Evolutionary conservation across 768 basidiomycete genomes (phyloP), one percentile per base, ranked within the genome.

Genomic region (Auriscalpium orientale): DNA sequence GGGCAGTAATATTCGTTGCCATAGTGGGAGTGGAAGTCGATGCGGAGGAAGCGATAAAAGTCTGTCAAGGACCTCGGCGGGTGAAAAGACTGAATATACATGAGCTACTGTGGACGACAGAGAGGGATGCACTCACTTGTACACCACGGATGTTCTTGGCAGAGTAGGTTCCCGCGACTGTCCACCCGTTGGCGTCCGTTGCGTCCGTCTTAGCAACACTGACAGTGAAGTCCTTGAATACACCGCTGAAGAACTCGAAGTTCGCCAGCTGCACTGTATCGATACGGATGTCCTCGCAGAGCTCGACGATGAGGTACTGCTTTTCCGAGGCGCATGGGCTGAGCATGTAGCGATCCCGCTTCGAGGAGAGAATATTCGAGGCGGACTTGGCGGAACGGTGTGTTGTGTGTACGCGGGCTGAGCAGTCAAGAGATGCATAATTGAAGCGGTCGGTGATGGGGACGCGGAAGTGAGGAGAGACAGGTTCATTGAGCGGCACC

Each of bases 1-100:
- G 97, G 97, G 65, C 97, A 99, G 68, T 94, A 98, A 72, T 88
- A 98, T 70, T 99, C 97, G 64, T 82, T 88, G 18, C 93, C 91
- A 64, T 97, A 98, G 66, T 94, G 88, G 0, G 91, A 88, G 50
- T 88, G 81, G 67, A 99, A 98, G 69, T 98, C 94, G 65, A 99
- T 82, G 1, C 95, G 85, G 56, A 99, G 83, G 67, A 87, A 98
- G 13, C 95, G 87, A 69, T 95, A 97, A 71, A 99, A 98, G 65
- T 85, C 86, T 7, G 79, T 78, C 45, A 91, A 67, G 0, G 86
- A 84, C 9, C 76, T 78, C 0, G 85, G 88, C 1, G 83, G 82
- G 62, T 89, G 89, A 69, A 93, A 93, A 0, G 87, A 86, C 84
- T 89, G 62, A 8, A 43, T 18, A 28, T 13, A 18, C 16, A 3